Evolutionary conservation across 306 rosid genomes (phyloP), one percentile per base, ranked within the genome.

Genomic region (Quercus agrifolia): DNA sequence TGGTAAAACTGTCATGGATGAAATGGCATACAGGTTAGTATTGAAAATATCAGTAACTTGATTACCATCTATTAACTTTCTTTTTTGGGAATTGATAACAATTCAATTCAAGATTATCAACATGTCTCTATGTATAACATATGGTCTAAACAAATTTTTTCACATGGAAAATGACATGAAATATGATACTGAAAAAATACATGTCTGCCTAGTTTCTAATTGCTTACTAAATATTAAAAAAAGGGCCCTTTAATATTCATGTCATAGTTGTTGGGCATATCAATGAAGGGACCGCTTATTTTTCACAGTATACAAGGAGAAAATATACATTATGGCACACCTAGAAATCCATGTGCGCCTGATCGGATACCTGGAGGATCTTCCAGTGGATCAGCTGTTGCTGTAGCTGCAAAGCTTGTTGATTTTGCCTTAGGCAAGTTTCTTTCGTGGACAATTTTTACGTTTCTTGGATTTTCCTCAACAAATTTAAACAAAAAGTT

Each of bases 1-100:
- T 67, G 99, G 99, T 76, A 91, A 80, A 86, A 95, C 98, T 77
- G 87, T 90, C 82, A 89, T 92, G 99, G 99, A 95, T 80, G 99
- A 95, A 91, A 87, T 95, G 99, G 99, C 99, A 35, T 92, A 85
- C 86, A 74, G 99, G 99, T 93, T 78, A 10, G 83, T 46, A 14
- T 12, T 51, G 14, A 13, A 52, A 27, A 17, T 44, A 25, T 6
- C 14, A 31, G 4, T 66, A 19, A 66, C 49, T 31, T 30, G 46
- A 63, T 28, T 63, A 9, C 10, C 20, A 25, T 62, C 69, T n/a
- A 13, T 11, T n/a, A 9, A 17, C 30, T 6, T 15, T 30, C 3
- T 44, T 44, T 44, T 10, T 6, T 7, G 1, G 63, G 63, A 57
- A n/a, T 8, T 7, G 63, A 4, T 57, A 7, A 20, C 14, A 12